Percentiles rank a stretch among this genome's conserved stretches.
These are phyloP conservation scores for Globisporangium emineosum DNA, from an alignment of 352 stramenopile species.

Conservation along the genomic window DNA sequence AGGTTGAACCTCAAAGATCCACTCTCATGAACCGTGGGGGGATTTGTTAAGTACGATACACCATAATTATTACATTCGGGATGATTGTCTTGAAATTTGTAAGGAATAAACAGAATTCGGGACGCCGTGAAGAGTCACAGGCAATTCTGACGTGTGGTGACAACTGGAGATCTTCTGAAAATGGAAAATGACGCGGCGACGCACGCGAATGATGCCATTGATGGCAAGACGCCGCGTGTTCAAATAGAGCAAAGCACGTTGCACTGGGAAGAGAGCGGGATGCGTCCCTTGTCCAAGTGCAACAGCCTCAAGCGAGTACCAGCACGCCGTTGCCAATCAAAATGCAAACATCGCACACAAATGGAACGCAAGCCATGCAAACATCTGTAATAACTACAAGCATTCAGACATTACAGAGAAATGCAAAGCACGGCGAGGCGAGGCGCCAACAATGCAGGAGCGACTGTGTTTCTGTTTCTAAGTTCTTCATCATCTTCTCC, in stretches of 20 bases:
- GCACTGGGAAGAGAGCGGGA: background rate
- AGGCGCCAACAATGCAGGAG: background rate
- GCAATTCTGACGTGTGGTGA: constrained; percentile 13
- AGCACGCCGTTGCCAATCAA: no score
- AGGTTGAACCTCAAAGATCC: constrained; percentile 8
- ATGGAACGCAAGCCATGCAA: background rate
- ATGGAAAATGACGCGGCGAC: constrained; percentile 7
- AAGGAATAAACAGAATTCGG: background rate
- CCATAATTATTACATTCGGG: background rate
- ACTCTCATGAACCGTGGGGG: background rate
- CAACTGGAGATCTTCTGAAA: background rate
- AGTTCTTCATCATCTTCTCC: background rate
- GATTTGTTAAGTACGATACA: no score
- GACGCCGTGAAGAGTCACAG: constrained; percentile 10
- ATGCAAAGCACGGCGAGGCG: background rate
- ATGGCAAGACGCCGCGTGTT: background rate
- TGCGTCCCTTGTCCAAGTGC: no score
- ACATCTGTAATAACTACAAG: constrained; percentile 7
- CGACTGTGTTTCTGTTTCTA: background rate
- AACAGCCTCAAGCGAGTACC: no score
- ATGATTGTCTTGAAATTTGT: constrained; percentile 10
- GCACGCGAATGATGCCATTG: background rate
- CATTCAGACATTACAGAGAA: constrained; percentile 8
- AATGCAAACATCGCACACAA: no score
- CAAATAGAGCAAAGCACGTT: background rate